Evolutionary conservation across 2,329 filamentous ascomycete species (phyloP), one percentile per base, ranked within the genome.

Genomic region (Xylariaceae sp.): DNA sequence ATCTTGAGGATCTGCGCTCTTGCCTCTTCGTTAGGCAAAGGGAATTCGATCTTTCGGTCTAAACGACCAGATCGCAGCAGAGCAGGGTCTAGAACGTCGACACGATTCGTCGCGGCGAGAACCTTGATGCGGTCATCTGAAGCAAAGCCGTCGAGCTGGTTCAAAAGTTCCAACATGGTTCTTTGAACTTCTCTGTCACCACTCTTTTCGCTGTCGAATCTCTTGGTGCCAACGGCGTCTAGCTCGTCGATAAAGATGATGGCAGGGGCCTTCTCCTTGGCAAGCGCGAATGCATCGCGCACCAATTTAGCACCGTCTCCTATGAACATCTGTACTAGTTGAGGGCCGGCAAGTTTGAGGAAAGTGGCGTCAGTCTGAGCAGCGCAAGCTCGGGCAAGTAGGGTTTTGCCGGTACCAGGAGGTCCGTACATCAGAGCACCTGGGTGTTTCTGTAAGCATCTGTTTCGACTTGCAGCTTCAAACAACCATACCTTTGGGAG

Each of bases 231-330:
- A n/a, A 98, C 85, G 43, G 93, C 93, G 64, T 98, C 93, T 50
- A 98, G 73, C 69, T 98, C 93, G 69, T 98, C 93, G 59, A 98
- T 97, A 75, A 98, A 98, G 67, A 98, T 98, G 66, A 98, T 98
- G 44, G 93, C 89, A 0, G 93, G 94, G 0, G 93, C 93, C 75
- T 98, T 98, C 69, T 98, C 93, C 67, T 98, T 98, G 40, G 93
- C 93, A 12, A 98, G 75, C 2, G 93, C 93, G 64, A 98, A 98
- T 69, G 89, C 95, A 71, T 98, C 93, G 44, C 93, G 87, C 32
- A 98, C 93, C 22, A 98, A 79, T 71, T 98, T 98, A 33, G 94
- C 93, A 59, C 93, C 93, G 55, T 98, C 94, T 64, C 93, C 93
- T 31, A 98, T 98, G 66, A 97, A 98, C 93, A 97, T 98, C 66